These are phyloP conservation scores for Tuber magnatum DNA, from an alignment of 495 filamentous ascomycete genomes.

Conservation along the genomic window DNA sequence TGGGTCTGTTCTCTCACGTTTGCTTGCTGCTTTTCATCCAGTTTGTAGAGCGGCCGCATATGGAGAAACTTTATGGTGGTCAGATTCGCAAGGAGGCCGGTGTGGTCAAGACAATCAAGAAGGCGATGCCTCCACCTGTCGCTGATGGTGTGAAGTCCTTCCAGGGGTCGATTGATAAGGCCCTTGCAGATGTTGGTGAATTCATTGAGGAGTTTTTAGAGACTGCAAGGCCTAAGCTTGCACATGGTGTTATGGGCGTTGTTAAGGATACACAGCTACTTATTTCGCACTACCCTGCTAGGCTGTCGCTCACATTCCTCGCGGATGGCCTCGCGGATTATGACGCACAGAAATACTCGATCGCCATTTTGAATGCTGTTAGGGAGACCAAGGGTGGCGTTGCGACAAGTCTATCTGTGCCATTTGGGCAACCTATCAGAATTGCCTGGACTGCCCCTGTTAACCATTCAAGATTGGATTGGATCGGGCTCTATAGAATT, in stretches of 20 bases:
- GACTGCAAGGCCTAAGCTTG: conserved; percentile 75
- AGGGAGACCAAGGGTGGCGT: conserved; percentile 48
- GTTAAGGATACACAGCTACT: conserved; percentile 79
- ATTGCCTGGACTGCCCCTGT: conserved; percentile 88
- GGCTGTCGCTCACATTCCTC: conserved; percentile 74
- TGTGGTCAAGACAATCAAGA: conserved; percentile 79
- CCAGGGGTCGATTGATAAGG: conserved; percentile 78
- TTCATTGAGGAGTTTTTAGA: conserved; percentile 89
- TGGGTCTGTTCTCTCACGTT: conserved; percentile 79
- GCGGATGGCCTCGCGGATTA: conserved; percentile 75
- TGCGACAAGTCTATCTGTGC: conserved; percentile 66
- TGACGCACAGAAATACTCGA: conserved; percentile 71
- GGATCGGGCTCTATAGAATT: conserved; percentile 91
- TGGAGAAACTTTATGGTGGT: conserved; percentile 93
- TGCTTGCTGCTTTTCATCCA: conserved; percentile 82
- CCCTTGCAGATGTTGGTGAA: conserved; percentile 72
- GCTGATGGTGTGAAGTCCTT: conserved; percentile 53
- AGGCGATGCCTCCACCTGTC: conserved; percentile 75
- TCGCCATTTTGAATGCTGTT: conserved; percentile 51
- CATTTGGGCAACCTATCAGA: conserved; percentile 85
- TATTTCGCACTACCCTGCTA: conserved; percentile 84
- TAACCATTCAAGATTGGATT: conserved; percentile 87
- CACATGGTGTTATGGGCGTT: conserved; percentile 76
- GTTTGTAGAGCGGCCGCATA: conserved; percentile 90
- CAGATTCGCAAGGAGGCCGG: conserved; percentile 80